Conservation (phyloP, 345 rosid genomes). For the Litchi chinensis region DNA sequence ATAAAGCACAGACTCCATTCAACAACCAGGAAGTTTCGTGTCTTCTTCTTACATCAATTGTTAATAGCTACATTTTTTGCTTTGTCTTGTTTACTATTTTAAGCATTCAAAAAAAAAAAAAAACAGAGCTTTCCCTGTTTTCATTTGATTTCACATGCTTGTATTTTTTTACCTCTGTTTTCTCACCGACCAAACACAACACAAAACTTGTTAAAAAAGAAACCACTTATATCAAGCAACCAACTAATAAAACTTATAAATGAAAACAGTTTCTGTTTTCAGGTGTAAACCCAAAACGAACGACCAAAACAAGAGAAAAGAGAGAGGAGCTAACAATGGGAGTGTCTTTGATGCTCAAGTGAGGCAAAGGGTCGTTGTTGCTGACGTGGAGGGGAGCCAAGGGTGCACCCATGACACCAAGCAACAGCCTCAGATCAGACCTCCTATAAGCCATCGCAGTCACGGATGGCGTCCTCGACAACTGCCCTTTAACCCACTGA, state of each 20-base stretch:
- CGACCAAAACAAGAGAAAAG: background rate
- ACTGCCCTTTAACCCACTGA: slow-evolving; percentile 86
- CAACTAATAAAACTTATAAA: background rate
- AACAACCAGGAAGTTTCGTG: slow-evolving; percentile 12
- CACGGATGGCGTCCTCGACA: slow-evolving; percentile 63
- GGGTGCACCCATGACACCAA: slow-evolving; percentile 93
- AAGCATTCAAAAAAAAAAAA: background rate
- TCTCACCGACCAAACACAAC: slow-evolving; percentile 35
- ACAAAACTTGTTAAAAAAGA: background rate
- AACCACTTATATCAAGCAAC: background rate
- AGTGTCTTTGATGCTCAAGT: slow-evolving; percentile 82
- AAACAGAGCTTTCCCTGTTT: background rate
- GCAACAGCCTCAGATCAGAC: slow-evolving; percentile 77
- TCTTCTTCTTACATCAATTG: slow-evolving; percentile 5
- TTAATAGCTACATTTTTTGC: background rate
- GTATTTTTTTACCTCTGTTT: background rate
- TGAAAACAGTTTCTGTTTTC: background rate
- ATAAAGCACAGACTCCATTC: slow-evolving; percentile 8
- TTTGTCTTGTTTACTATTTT: background rate
- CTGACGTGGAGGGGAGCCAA: slow-evolving; percentile 83
- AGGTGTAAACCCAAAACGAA: background rate
- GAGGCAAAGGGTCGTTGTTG: slow-evolving; percentile 72
- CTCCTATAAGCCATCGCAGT: slow-evolving; percentile 49
- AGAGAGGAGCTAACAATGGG: slow-evolving; percentile 66
- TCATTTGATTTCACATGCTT: background rate